A percentile compares a stretch with the other conserved stretches of the same genome.
phyloP scores from a whole-genome alignment of 1,139 yeast species.

The Geotrichum reessii region DNA sequence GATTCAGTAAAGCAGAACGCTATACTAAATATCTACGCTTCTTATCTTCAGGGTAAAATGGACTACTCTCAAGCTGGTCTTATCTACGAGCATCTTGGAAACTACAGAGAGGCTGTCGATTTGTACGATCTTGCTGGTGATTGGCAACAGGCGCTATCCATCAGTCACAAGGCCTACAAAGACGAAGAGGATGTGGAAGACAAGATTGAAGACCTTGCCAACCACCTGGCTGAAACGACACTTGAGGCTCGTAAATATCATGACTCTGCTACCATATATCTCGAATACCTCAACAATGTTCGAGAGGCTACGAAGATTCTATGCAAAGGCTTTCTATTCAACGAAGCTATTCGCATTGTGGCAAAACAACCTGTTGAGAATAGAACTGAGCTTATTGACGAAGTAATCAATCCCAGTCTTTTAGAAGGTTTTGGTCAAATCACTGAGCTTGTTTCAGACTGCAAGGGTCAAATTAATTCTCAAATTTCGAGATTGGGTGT shows the following conservation, averaged over 20 bases:
- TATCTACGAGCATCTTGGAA: conserved; percentile 63
- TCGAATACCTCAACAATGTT: conserved; percentile 53
- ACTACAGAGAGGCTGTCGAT: conserved; percentile 56
- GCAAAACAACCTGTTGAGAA: conserved; percentile 27
- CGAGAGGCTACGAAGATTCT: conserved; percentile 59
- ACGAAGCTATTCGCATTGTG: conserved; percentile 68
- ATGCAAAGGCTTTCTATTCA: conserved; percentile 72
- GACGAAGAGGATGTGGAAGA: conserved; percentile 33
- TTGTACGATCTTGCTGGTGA: conserved; percentile 62
- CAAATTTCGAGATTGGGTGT: conserved; percentile 82
- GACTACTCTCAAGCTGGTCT: conserved; percentile 66
- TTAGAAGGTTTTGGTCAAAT: conserved; percentile 83
- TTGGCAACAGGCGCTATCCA: conserved; percentile 80
- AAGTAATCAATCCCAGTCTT: conserved; percentile 63
- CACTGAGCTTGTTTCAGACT: conserved; percentile 87
- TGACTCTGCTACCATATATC: conserved; percentile 79
- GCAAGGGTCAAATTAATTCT: conserved; percentile 75
- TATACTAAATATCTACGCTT: conserved; percentile 60
- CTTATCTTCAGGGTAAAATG: conserved; percentile 47
- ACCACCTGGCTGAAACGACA: conserved; percentile 53
- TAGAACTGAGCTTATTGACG: conserved; percentile 42
- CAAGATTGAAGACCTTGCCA: conserved; percentile 45
- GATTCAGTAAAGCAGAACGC: conserved; percentile 46
- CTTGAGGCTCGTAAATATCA: conserved; percentile 66
- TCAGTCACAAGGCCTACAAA: conserved; percentile 39